Base-by-base conservation (phyloP, 768 basidiomycete species). In the Lanmaoa pseudosensibilis region DNA sequence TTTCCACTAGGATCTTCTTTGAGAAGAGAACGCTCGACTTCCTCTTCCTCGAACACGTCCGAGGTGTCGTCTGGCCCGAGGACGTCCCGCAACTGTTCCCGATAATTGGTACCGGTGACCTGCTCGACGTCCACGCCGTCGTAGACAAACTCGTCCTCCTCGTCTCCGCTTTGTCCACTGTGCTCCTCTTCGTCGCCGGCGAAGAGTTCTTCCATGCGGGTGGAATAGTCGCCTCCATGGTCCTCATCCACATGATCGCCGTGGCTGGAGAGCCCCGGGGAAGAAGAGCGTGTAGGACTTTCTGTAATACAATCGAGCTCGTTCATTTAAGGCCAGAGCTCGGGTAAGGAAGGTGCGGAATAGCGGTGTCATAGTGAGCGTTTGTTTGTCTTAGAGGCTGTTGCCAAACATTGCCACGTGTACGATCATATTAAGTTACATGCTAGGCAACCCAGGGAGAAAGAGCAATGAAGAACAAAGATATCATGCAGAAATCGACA, bases 61-160 rank as follows among this genome's bases (percentile, higher is more conserved):
- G 80, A 79, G 38, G 76, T 78, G 52, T 81, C 77, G 12, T 89
- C 88, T 33, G 79, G 75, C 18, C 85, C 90, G 37, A 94, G 78
- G 23, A 89, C 85, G 48, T 91, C 88, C 44, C 84, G 79, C 49
- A 94, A 72, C 62, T 83, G 87, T 56, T 86, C 83, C 12, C 74
- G 75, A 68, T 94, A 94, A 50, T 79, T 81, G 37, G 76, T 74
- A 16, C 78, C 72, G 0, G 77, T 70, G 41, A 73, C 63, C 15
- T 73, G 64, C 36, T 69, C 71, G 5, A 84, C 81, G 63, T 94
- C 90, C 21, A 83, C 74, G 30, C 90, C 92, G 30, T 78, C 77
- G 65, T 93, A 94, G 30, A 92, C 57, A 62, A 94, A 94, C 0
- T 74, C 83, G 32, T 82, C 86, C 12, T 82, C 83, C 8, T 81